Conservation (phyloP, 345 rosid genomes). For the Eucalyptus decipiens region DNA sequence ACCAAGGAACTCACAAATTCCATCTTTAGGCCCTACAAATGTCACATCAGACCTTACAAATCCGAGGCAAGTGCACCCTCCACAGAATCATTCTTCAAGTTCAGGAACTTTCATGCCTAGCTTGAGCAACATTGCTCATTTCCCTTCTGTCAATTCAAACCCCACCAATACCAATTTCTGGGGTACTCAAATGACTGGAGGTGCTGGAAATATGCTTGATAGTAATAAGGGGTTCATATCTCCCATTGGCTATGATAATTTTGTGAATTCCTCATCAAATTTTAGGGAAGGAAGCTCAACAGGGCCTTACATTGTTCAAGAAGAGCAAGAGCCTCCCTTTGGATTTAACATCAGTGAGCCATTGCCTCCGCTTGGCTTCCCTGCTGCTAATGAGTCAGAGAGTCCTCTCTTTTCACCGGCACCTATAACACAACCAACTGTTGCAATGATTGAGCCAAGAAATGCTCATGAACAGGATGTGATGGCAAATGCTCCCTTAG, state of each 20-base stretch:
- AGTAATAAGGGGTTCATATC: background rate
- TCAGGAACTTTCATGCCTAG: background rate
- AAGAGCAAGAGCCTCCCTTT: background rate
- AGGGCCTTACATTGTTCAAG: background rate
- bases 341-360: background rate
- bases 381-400: background rate
- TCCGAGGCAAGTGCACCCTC: background rate
- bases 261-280: background rate
- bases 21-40: background rate
- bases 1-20: background rate
- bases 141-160: background rate
- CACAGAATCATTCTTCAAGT: background rate
- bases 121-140: background rate
- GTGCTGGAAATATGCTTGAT: background rate
- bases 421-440: background rate
- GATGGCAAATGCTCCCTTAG: background rate
- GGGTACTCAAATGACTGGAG: background rate
- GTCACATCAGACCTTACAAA: background rate
- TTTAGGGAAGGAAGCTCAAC: background rate
- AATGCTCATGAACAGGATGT: background rate
- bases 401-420: background rate
- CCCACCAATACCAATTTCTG: background rate
- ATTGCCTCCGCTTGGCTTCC: background rate
- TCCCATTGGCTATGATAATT: background rate
- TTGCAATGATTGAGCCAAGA: background rate